Conservation (phyloP, 1,139 yeast species). For the Lodderomyces jiufengensis region DNA sequence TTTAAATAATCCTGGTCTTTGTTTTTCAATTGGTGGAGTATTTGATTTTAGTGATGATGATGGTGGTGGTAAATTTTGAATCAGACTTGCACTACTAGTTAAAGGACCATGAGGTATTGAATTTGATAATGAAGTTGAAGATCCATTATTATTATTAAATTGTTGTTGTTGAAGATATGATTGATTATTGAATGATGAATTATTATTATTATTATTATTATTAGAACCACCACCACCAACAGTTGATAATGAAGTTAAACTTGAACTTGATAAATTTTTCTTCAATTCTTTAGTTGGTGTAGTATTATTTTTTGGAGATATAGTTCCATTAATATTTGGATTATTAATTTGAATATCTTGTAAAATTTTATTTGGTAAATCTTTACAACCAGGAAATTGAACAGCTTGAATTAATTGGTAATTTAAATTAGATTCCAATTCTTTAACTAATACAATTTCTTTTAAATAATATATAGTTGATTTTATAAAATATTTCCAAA, state of each 20-base stretch:
- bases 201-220: conserved; percentile 1
- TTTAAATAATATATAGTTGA: conserved; percentile 59
- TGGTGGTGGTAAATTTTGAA: background rate
- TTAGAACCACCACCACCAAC: no score
- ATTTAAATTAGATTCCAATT: conserved; percentile 64
- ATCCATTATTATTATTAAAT: background rate
- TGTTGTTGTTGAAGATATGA: no score
- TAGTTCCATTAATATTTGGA: conserved; percentile 9
- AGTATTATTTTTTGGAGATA: conserved; percentile 17
- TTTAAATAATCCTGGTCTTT: conserved; percentile 33
- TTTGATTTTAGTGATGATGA: background rate
- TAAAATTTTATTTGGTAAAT: conserved; percentile 25
- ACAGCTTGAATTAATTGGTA: conserved; percentile 59
- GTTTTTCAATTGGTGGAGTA: conserved; percentile 7
- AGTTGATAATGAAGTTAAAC: conserved; percentile 9
- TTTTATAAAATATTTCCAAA: conserved; percentile 68
- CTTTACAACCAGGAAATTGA: conserved; percentile 50
- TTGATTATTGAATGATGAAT: conserved; percentile 2
- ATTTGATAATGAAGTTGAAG: no score
- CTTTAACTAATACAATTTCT: conserved; percentile 62
- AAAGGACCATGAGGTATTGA: no score
- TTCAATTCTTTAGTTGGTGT: conserved; percentile 25
- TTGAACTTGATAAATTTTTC: conserved; percentile 19
- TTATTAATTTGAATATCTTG: conserved; percentile 10
- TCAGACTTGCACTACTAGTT: no score